Conservation (phyloP, 345 rosid genomes). For the Alliaria petiolata region DNA sequence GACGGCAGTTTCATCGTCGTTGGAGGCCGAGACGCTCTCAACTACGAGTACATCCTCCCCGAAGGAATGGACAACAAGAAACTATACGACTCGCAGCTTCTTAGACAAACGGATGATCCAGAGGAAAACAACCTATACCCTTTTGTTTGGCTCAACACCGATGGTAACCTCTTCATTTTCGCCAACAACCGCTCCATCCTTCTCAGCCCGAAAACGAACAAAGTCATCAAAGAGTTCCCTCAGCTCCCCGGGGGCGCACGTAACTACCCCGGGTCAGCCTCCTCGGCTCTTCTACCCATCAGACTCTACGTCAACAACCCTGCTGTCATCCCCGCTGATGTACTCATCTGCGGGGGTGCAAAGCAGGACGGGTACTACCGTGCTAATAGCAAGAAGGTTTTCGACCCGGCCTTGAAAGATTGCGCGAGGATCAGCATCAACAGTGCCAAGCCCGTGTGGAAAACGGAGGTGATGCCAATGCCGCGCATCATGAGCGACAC, state of each 20-base stretch:
- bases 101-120: slow-evolving; percentile 45
- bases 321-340: slow-evolving; percentile 34
- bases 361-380: slow-evolving; percentile 33
- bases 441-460: slow-evolving; percentile 45
- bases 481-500: slow-evolving; percentile 70
- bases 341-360: slow-evolving; percentile 57
- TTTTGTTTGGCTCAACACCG: slow-evolving; percentile 64
- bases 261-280: slow-evolving; percentile 64
- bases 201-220: slow-evolving; percentile 45
- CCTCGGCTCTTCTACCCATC: slow-evolving; percentile 64
- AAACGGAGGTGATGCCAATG: slow-evolving; percentile 57
- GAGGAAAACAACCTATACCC: slow-evolving; percentile 85
- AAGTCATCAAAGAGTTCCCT: slow-evolving; percentile 56
- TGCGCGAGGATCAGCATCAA: slow-evolving; percentile 54
- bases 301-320: slow-evolving; percentile 22
- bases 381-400: slow-evolving; percentile 24
- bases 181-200: slow-evolving; percentile 71
- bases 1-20: slow-evolving; percentile 74
- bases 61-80: slow-evolving; percentile 45
- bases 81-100: slow-evolving; percentile 39
- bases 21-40: slow-evolving; percentile 73
- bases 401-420: slow-evolving; percentile 43
- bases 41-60: slow-evolving; percentile 62
- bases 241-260: slow-evolving; percentile 66
- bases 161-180: slow-evolving; percentile 80